Percentiles rank a stretch among this genome's conserved stretches.
phyloP scores from a whole-genome alignment of 164 flowering plant species.

The Magnolia changhungtana region DNA sequence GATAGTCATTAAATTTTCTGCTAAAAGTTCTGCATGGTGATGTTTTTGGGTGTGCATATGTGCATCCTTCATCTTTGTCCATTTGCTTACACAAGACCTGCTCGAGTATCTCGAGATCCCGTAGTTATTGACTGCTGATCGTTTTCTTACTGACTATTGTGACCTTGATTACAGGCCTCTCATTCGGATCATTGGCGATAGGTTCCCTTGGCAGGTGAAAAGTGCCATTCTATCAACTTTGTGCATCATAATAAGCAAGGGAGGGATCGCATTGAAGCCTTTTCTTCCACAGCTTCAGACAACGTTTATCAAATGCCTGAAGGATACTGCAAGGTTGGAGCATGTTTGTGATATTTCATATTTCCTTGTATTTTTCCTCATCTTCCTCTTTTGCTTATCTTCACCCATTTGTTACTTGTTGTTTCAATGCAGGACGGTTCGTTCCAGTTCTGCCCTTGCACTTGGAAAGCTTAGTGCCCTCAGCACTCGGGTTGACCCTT shows the following conservation, averaged over 20 bases:
- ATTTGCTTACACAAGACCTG: neutral
- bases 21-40: too few relatives aligned
- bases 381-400: neutral
- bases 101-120: neutral
- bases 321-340: conserved; percentile 81
- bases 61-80: too few relatives aligned
- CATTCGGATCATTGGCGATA: conserved; percentile 93
- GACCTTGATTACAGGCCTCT: conserved; percentile 65
- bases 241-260: conserved; percentile 76
- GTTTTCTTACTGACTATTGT: neutral
- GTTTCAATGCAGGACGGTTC: conserved; percentile 65
- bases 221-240: conserved; percentile 92
- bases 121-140: neutral
- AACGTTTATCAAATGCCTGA: conserved; percentile 91
- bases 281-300: conserved; percentile 99
- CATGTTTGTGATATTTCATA: neutral
- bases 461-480: conserved; percentile 98
- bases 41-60: too few relatives aligned
- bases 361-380: neutral
- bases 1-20: too few relatives aligned
- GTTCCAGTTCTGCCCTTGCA: conserved; percentile 93
- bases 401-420: conserved; percentile 8
- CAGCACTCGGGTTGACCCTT: conserved; percentile 93
- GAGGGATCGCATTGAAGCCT: conserved; percentile 93
- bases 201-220: conserved; percentile 99